phyloP scores from a whole-genome alignment of 148 eudicot species.

The Camellia japonica region DNA sequence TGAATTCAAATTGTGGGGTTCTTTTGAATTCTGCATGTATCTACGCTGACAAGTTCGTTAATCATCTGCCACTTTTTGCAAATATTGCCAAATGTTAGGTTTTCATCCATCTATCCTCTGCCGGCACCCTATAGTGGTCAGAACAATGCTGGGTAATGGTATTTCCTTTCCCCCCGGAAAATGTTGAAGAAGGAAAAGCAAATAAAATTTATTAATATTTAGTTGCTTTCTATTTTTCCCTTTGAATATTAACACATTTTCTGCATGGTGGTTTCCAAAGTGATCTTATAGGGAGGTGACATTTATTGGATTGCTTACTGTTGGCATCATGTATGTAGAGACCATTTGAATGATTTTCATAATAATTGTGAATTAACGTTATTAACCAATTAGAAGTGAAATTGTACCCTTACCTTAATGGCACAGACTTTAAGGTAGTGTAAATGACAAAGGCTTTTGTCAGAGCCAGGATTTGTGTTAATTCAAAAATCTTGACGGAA shows the following conservation, averaged over 20 bases:
- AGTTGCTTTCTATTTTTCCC: too few relatives aligned
- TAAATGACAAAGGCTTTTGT: conserved; percentile 2
- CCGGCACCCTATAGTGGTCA: not conserved
- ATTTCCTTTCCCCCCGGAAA: not conserved
- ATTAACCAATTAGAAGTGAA: not conserved
- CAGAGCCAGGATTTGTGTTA: not conserved
- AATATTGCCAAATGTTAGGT: not conserved
- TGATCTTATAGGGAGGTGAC: not conserved
- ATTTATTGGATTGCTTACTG: not conserved
- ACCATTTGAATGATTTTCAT: not conserved
- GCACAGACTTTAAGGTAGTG: not conserved
- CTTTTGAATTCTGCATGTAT: not conserved
- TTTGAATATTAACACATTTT: too few relatives aligned
- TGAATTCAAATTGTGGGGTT: conserved; percentile 5
- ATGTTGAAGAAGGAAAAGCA: not conserved
- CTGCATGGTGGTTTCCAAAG: not conserved
- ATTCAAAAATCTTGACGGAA: not conserved
- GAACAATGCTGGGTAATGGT: not conserved
- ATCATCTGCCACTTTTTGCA: not conserved
- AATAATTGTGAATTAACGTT: not conserved
- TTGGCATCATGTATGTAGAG: not conserved
- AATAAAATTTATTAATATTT: not conserved
- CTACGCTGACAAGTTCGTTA: not conserved
- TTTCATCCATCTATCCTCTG: not conserved
- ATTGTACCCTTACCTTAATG: not conserved